Evolutionary conservation across 805 yeast genomes (phyloP).

Genomic region (Metschnikowia gruessii): DNA sequence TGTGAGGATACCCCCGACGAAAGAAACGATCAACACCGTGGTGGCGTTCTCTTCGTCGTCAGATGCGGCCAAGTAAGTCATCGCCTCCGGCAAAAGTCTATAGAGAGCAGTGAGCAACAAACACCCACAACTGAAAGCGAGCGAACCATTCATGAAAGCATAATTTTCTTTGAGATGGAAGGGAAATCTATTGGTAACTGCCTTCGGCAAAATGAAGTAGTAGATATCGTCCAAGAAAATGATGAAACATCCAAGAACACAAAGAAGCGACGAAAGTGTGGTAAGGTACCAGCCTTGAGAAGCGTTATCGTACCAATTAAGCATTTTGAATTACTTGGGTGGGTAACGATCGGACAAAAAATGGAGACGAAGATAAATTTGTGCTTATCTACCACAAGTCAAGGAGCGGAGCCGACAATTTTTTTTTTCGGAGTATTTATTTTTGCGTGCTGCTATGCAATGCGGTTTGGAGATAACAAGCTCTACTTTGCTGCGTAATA

Average conservation of each 20-base stretch:
- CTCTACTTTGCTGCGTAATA: too few relatives aligned
- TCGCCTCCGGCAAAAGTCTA: slow-evolving; percentile 70
- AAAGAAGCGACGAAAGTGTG: slow-evolving; percentile 61
- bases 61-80: slow-evolving; percentile 41
- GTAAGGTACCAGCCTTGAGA: slow-evolving; percentile 67
- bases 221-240: slow-evolving; percentile 62
- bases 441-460: background rate
- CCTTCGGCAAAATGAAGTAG: slow-evolving; percentile 38
- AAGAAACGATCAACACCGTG: slow-evolving; percentile 42
- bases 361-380: too few relatives aligned
- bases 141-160: slow-evolving; percentile 65
- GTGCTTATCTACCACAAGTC: too few relatives aligned
- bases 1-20: slow-evolving; percentile 55
- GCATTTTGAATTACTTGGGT: background rate
- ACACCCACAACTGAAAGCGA: slow-evolving; percentile 80
- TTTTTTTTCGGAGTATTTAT: background rate
- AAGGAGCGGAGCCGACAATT: background rate
- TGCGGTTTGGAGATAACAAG: background rate
- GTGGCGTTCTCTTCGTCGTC: slow-evolving; percentile 23
- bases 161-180: slow-evolving; percentile 60
- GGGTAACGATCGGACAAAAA: too few relatives aligned
- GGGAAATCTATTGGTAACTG: slow-evolving; percentile 36
- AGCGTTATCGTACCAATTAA: slow-evolving; percentile 3
- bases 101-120: slow-evolving; percentile 74
- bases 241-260: slow-evolving; percentile 66